A percentile compares a stretch with the other conserved stretches of the same genome.
These are phyloP conservation scores for Didymella segeticola DNA, from an alignment of 2,329 filamentous ascomycete genomes.

Conservation along the genomic window DNA sequence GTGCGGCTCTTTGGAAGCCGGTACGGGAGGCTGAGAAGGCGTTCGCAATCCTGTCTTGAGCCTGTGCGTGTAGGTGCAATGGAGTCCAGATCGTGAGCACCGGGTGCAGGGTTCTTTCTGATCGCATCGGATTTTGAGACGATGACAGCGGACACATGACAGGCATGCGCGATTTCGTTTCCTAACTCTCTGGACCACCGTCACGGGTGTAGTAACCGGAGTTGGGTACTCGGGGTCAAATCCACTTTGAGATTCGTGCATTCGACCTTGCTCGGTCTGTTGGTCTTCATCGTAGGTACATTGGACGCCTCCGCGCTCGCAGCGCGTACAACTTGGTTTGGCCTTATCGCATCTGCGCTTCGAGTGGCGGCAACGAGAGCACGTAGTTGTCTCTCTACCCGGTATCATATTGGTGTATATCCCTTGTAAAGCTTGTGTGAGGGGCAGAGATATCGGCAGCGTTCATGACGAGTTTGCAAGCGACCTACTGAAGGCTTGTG, in stretches of 20 bases:
- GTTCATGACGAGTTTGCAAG: background rate
- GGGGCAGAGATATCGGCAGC: background rate
- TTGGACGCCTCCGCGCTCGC: slow-evolving; percentile 9
- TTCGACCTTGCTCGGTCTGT: background rate
- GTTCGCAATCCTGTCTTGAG: background rate
- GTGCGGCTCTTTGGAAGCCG: background rate
- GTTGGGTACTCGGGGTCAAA: background rate
- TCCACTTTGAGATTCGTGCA: background rate
- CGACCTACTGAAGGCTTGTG: background rate
- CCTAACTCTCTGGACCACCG: background rate
- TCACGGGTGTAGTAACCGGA: background rate
- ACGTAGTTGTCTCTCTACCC: slow-evolving; percentile 19
- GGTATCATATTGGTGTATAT: slow-evolving; percentile 1
- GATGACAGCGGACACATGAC: slow-evolving; percentile 33
- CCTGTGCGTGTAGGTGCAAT: slow-evolving; percentile 26
- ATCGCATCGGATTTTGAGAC: slow-evolving; percentile 33
- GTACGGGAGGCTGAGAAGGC: background rate
- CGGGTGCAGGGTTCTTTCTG: slow-evolving; percentile 25
- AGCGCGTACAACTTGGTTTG: slow-evolving; percentile 24
- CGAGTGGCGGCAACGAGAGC: slow-evolving; percentile 24
- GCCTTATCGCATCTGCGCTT: slow-evolving; percentile 29
- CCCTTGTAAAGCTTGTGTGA: background rate
- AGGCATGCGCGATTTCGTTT: slow-evolving; percentile 25
- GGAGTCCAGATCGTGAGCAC: slow-evolving; percentile 23
- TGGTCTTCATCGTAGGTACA: slow-evolving; percentile 16